A percentile compares a stretch with the other conserved stretches of the same genome.
phyloP scores from a whole-genome alignment of 2,329 filamentous ascomycete genomes.

The Trichoderma atrobrunneum region DNA sequence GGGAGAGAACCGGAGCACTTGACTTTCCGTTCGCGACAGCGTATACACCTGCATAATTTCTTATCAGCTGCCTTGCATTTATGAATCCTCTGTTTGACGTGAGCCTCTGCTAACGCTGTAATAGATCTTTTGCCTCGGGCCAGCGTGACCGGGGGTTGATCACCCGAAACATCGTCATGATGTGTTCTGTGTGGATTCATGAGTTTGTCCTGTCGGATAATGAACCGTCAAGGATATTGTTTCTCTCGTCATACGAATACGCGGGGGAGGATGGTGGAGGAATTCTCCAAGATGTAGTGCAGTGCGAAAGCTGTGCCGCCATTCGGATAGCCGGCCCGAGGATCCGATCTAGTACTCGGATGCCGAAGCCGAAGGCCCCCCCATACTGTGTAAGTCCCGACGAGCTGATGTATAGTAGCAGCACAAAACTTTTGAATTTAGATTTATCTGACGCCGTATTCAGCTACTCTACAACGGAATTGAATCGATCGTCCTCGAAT shows the following conservation, averaged over 20 bases:
- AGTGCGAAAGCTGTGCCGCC: neutral
- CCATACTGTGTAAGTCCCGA: neutral
- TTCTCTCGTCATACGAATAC: neutral
- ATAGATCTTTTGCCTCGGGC: neutral
- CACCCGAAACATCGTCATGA: neutral
- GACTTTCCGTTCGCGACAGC: neutral
- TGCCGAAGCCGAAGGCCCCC: neutral
- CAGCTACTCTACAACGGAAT: accelerated
- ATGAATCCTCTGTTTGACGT: neutral
- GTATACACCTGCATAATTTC: neutral
- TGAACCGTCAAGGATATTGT: neutral
- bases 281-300: neutral
- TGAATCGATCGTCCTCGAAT: neutral
- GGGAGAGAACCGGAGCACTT: neutral
- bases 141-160: neutral
- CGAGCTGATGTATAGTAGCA: neutral
- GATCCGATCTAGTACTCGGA: neutral
- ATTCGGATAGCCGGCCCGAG: neutral
- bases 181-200: neutral
- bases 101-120: neutral
- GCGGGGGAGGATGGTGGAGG: neutral
- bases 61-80: neutral
- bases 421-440: neutral
- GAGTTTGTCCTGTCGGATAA: neutral
- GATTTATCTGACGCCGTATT: neutral